These are phyloP conservation scores for Fomitopsis betulina DNA, from an alignment of 1,284 basidiomycete genomes.

Conservation along the genomic window DNA sequence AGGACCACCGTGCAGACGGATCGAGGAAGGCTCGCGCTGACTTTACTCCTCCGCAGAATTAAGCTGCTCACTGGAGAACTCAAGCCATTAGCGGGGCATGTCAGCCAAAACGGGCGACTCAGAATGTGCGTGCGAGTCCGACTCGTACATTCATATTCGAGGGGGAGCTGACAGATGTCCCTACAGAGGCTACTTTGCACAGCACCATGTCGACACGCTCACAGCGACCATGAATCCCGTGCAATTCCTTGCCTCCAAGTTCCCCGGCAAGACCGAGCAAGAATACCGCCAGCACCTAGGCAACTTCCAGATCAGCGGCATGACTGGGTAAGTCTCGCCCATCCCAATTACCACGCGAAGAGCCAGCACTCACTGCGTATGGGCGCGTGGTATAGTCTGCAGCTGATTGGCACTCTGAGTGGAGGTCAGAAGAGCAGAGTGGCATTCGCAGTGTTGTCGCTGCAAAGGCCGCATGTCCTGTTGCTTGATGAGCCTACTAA, in stretches of 20 bases:
- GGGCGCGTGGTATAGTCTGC: constrained; percentile 44
- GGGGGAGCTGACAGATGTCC: neutral
- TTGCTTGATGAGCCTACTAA: constrained; percentile 97
- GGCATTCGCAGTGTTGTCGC: constrained; percentile 88
- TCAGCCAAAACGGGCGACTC: constrained; percentile 87
- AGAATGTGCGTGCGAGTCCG: constrained; percentile 54
- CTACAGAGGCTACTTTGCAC: constrained; percentile 85
- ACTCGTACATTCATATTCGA: neutral
- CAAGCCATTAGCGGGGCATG: constrained; percentile 74
- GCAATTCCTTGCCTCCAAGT: constrained; percentile 86
- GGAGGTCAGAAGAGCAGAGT: constrained; percentile 98
- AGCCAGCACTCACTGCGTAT: neutral
- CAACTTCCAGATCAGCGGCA: constrained; percentile 97
- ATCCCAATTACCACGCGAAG: neutral
- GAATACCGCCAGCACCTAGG: constrained; percentile 95
- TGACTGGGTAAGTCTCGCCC: constrained; percentile 65
- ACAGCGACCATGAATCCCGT: constrained; percentile 85
- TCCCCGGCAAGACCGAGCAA: constrained; percentile 94
- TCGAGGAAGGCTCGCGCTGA: too few relatives aligned
- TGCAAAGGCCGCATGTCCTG: constrained; percentile 86
- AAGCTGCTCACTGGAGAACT: constrained; percentile 94
- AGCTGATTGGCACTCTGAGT: constrained; percentile 79
- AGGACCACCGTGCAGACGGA: constrained; percentile 16
- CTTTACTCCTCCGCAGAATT: constrained; percentile 48
- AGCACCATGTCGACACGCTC: constrained; percentile 96